Evolutionary conservation across 192 early-diverging fungal genomes (phyloP).

Genomic region (Fimicolochytrium jonesii): DNA sequence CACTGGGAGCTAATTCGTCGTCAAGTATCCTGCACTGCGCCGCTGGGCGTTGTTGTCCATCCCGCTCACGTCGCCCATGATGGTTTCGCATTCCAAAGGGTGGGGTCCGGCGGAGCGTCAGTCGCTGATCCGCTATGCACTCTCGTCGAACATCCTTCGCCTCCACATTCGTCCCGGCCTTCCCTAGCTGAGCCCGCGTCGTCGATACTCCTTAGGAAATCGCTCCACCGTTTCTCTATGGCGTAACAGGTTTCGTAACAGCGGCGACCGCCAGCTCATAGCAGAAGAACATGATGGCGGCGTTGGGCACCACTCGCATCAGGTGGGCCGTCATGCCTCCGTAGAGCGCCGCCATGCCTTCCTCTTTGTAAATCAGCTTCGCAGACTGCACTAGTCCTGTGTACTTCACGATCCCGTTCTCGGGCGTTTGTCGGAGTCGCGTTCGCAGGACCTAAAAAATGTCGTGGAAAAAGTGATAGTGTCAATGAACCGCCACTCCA

Average conservation of each 20-base stretch:
- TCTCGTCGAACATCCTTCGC: too few relatives aligned
- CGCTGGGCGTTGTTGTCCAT: too few relatives aligned
- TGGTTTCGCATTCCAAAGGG: too few relatives aligned
- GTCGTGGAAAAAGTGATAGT: neutral
- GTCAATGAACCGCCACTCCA: neutral
- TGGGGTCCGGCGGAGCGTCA: too few relatives aligned
- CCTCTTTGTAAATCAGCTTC: conserved; percentile 61
- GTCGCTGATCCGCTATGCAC: too few relatives aligned
- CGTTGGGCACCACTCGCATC: conserved; percentile 92
- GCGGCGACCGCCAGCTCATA: conserved; percentile 24
- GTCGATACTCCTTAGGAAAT: too few relatives aligned
- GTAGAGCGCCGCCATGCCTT: conserved; percentile 83
- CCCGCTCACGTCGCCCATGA: too few relatives aligned
- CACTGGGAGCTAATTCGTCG: too few relatives aligned
- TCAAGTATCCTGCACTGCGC: too few relatives aligned
- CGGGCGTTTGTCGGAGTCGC: conserved; percentile 78
- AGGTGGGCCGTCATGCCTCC: conserved; percentile 95
- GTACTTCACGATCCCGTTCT: conserved; percentile 67
- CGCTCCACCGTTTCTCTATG: too few relatives aligned
- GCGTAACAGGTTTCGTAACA: neutral
- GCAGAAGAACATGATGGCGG: conserved; percentile 82
- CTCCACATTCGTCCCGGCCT: too few relatives aligned
- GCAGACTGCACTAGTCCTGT: conserved; percentile 60
- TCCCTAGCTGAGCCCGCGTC: too few relatives aligned
- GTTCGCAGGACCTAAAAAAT: conserved; percentile 67